These are phyloP conservation scores for Diaporthe humulicola DNA, from an alignment of 2,329 filamentous ascomycete species.

Conservation along the genomic window DNA sequence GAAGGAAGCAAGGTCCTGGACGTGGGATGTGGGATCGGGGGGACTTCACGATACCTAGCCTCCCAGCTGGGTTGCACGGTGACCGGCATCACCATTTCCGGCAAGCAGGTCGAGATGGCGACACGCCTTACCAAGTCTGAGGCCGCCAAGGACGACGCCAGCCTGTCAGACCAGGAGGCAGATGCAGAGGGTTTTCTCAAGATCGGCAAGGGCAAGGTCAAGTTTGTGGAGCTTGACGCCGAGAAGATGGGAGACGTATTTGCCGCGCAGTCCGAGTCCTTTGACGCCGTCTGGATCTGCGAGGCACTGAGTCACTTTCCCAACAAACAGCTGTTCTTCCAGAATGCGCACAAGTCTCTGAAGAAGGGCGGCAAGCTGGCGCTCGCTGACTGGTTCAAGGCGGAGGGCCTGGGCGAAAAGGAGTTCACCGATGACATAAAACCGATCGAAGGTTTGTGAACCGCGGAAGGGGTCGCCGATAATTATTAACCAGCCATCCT, in stretches of 20 bases:
- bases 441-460: constrained; percentile 65
- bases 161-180: constrained; percentile 32
- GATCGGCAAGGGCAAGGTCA: constrained; percentile 61
- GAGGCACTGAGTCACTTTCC: constrained; percentile 73
- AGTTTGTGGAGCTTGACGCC: constrained; percentile 71
- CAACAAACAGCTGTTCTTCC: constrained; percentile 70
- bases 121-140: constrained; percentile 60
- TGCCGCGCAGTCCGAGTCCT: constrained; percentile 51
- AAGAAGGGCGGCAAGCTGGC: constrained; percentile 65
- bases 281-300: constrained; percentile 73
- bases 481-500: neutral
- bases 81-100: constrained; percentile 72
- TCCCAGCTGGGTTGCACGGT: constrained; percentile 64
- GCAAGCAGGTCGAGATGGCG: constrained; percentile 71
- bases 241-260: constrained; percentile 71
- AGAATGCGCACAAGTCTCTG: constrained; percentile 63
- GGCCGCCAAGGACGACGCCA: constrained; percentile 42
- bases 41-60: constrained; percentile 69
- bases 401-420: constrained; percentile 58
- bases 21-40: constrained; percentile 72
- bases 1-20: constrained; percentile 63
- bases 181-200: constrained; percentile 52
- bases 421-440: constrained; percentile 66
- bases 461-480: neutral
- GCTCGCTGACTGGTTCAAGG: constrained; percentile 74